phyloP scores from a whole-genome alignment of 805 yeast species.

The Spathaspora hagerdaliae region DNA sequence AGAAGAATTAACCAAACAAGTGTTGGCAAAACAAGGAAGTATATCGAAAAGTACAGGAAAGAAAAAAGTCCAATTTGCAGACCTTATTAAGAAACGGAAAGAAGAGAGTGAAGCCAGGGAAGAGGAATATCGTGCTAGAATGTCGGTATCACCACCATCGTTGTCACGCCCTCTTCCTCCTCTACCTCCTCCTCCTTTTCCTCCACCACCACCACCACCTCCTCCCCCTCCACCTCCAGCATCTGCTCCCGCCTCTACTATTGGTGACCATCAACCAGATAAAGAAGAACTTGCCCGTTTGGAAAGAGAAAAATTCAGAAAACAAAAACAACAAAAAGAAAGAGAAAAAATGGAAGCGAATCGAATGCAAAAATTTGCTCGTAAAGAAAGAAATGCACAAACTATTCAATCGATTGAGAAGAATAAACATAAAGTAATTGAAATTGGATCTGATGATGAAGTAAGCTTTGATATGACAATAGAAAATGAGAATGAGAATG shows the following conservation, averaged over 20 bases:
- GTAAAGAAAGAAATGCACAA: neutral
- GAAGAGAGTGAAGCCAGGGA: too few relatives aligned
- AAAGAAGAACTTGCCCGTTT: neutral
- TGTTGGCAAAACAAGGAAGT: neutral
- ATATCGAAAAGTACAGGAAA: neutral
- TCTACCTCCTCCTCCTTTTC: too few relatives aligned
- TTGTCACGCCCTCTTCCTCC: too few relatives aligned
- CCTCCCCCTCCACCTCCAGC: too few relatives aligned
- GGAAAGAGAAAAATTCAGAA: neutral
- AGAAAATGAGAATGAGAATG: neutral
- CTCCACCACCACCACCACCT: too few relatives aligned
- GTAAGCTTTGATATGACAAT: neutral
- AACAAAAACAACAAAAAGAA: neutral
- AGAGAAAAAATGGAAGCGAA: neutral
- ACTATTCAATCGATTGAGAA: neutral
- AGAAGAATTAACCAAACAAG: neutral
- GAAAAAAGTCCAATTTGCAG: neutral
- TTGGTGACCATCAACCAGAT: too few relatives aligned
- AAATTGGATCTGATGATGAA: neutral
- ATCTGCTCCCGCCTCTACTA: too few relatives aligned
- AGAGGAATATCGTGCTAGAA: too few relatives aligned
- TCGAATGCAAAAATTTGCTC: neutral
- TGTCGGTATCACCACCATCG: too few relatives aligned
- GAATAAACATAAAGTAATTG: neutral
- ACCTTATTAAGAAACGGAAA: too few relatives aligned